Evolutionary conservation across 2,329 filamentous ascomycete genomes (phyloP).

Genomic region (Blastomyces percursus): DNA sequence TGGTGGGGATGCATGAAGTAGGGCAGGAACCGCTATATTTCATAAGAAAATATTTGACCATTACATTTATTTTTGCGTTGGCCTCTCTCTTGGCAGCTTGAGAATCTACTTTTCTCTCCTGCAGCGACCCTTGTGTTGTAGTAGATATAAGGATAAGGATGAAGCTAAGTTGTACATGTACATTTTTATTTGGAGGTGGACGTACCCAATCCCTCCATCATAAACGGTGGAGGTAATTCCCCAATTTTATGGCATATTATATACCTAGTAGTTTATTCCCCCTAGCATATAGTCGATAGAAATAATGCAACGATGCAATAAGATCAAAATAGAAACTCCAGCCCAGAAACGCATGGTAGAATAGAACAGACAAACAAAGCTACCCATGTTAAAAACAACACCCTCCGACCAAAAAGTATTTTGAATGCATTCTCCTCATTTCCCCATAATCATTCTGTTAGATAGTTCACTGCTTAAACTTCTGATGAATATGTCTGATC

Average conservation of each 20-base stretch:
- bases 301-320: not conserved
- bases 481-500: constrained; percentile 58
- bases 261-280: not conserved
- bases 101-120: not conserved
- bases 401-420: not conserved
- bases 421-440: not conserved
- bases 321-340: not conserved
- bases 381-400: not conserved
- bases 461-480: constrained; percentile 31
- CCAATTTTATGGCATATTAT: not conserved
- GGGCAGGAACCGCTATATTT: not conserved
- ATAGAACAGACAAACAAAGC: not conserved
- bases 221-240: not conserved
- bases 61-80: not conserved
- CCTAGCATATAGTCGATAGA: not conserved
- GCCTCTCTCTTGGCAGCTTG: not conserved
- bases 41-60: not conserved
- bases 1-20: not conserved
- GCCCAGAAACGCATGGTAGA: not conserved
- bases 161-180: no score
- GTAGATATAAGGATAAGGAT: no score
- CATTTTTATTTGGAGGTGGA: not conserved
- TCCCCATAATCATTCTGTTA: not conserved
- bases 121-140: no score
- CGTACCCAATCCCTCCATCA: not conserved